These are phyloP conservation scores for Trametes versicolor DNA, from an alignment of 1,284 basidiomycete genomes.

Conservation along the genomic window DNA sequence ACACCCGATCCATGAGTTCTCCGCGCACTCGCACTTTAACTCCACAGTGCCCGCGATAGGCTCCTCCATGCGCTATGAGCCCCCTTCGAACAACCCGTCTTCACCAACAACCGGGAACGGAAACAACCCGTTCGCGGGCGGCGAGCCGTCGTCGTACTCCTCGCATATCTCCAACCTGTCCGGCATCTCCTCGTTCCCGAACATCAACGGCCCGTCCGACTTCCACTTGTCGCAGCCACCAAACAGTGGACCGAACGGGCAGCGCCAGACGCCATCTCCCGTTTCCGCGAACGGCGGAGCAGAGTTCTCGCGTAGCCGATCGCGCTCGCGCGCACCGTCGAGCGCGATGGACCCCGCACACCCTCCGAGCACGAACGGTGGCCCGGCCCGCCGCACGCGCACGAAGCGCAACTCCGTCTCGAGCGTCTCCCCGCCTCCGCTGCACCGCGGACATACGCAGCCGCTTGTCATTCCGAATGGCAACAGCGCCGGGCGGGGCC, in stretches of 20 bases:
- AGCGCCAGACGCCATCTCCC: constrained; percentile 39
- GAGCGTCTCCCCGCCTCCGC: constrained; percentile 53
- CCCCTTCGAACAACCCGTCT: constrained; percentile 50
- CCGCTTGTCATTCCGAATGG: constrained; percentile 68
- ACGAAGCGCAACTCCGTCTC: constrained; percentile 59
- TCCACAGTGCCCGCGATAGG: constrained; percentile 67
- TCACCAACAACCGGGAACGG: constrained; percentile 44
- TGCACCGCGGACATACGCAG: constrained; percentile 48
- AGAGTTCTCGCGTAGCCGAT: constrained; percentile 54
- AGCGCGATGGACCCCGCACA: constrained; percentile 56
- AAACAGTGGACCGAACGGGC: constrained; percentile 32
- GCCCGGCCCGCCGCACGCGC: constrained; percentile 48
- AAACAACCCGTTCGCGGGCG: constrained; percentile 33
- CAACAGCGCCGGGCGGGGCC: constrained; percentile 36
- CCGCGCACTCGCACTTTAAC: constrained; percentile 58
- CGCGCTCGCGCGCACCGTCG: constrained; percentile 45
- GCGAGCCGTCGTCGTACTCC: constrained; percentile 43
- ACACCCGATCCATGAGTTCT: constrained; percentile 42
- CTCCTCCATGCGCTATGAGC: constrained; percentile 64
- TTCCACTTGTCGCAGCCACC: constrained; percentile 34
- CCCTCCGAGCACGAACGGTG: constrained; percentile 48
- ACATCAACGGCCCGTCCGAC: constrained; percentile 35
- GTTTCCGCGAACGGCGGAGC: constrained; percentile 32
- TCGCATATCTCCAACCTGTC: constrained; percentile 37
- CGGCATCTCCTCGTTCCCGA: constrained; percentile 36